Conservation (phyloP, 306 rosid genomes). For the Pterocarpus macrocarpus region DNA sequence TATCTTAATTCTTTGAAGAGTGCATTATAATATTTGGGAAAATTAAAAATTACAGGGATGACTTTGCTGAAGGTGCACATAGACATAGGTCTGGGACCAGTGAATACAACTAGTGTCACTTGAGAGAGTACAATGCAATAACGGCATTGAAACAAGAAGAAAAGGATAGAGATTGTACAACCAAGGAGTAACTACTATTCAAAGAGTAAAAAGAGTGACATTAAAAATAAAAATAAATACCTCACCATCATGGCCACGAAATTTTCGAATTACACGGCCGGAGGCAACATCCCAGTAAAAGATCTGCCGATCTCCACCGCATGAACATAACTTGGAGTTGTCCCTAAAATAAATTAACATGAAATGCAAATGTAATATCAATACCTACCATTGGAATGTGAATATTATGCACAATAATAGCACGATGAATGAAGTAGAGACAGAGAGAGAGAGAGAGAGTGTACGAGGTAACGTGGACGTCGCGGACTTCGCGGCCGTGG, state of each 20-base stretch:
- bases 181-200: too few species aligned
- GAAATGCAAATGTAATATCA: neutral
- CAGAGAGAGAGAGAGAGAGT: constrained; percentile 1
- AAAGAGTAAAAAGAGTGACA: neutral
- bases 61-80: too few species aligned
- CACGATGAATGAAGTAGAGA: neutral
- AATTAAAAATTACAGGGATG: too few species aligned
- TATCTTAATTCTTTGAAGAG: too few species aligned
- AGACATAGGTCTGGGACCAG: neutral
- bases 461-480: constrained; percentile 84
- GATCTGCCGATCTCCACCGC: constrained; percentile 90
- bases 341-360: constrained; percentile 56
- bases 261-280: constrained; percentile 84
- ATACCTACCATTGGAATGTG: too few species aligned
- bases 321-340: constrained; percentile 83
- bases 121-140: too few species aligned
- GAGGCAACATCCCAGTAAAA: constrained; percentile 93
- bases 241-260: constrained; percentile 93
- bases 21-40: too few species aligned
- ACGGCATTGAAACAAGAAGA: neutral
- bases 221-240: constrained; percentile 25
- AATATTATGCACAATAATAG: too few species aligned
- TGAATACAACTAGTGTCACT: neutral
- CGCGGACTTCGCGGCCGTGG: constrained; percentile 90
- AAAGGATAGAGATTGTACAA: neutral